Percentiles rank a stretch among this genome's conserved stretches.
phyloP scores from a whole-genome alignment of 352 stramenopile species.

The Phytophthora constricta region DNA sequence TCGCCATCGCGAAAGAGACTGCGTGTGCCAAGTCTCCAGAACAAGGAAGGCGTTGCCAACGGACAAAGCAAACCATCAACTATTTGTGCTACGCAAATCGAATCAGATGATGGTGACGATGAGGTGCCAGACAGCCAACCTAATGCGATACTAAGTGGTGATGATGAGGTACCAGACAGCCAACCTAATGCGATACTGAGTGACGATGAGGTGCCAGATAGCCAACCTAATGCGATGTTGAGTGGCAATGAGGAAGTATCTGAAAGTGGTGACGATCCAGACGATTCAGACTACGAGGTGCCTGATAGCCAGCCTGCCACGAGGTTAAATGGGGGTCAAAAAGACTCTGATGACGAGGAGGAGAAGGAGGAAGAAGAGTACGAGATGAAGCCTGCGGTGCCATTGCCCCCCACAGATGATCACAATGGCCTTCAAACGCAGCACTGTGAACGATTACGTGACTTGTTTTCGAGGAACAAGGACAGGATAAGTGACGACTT shows the following conservation, averaged over 20 bases:
- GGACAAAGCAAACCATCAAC: background rate
- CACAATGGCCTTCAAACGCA: conserved; percentile 1
- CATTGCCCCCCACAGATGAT: conserved; percentile 16
- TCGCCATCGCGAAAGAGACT: conserved; percentile 43
- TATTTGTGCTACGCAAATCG: conserved; percentile 17
- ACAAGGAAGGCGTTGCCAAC: background rate
- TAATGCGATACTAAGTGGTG: background rate
- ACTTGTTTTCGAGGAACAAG: conserved; percentile 28
- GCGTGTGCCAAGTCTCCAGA: conserved; percentile 28
- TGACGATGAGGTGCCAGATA: background rate
- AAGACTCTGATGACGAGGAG: conserved; percentile 9
- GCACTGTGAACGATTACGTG: conserved; percentile 11
- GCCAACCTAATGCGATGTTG: background rate
- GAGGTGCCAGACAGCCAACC: conserved; percentile 21
- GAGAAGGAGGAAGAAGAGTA: conserved; percentile 35
- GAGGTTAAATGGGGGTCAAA: background rate
- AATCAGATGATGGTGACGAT: conserved; percentile 24
- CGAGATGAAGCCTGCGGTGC: conserved; percentile 45
- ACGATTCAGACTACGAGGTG: background rate
- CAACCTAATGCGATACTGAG: background rate
- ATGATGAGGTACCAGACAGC: background rate
- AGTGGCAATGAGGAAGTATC: background rate
- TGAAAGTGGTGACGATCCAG: background rate
- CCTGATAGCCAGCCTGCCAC: conserved; percentile 8
- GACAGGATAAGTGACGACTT: conserved; percentile 62